Evolutionary conservation across 208 protist species (phyloP).

Genomic region (Wallacemonas sp.): DNA sequence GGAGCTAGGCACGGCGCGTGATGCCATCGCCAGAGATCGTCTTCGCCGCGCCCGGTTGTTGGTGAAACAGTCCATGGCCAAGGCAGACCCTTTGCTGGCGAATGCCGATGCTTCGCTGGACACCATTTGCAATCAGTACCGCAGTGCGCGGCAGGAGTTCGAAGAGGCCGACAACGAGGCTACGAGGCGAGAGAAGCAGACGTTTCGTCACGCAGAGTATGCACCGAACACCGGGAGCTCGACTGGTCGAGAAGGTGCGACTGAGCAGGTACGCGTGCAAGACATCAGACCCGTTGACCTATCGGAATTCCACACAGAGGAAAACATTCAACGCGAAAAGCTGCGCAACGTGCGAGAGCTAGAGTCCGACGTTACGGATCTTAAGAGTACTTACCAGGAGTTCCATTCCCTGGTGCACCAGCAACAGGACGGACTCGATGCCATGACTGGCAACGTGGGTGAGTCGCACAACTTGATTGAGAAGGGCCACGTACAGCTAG

Average conservation of each 20-base stretch:
- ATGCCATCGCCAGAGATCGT: conserved; percentile 54
- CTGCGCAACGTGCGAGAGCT: conserved; percentile 63
- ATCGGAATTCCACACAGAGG: conserved; percentile 64
- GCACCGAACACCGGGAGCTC: neutral
- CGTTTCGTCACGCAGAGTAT: conserved; percentile 32
- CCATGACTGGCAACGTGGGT: conserved; percentile 44
- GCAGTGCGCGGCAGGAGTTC: conserved; percentile 31
- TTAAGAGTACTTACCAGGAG: conserved; percentile 73
- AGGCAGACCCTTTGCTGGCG: conserved; percentile 19
- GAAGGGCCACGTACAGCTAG: conserved; percentile 55
- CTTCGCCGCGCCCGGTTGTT: conserved; percentile 45
- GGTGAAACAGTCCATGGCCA: conserved; percentile 44
- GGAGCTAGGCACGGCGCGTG: conserved; percentile 56
- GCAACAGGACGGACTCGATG: conserved; percentile 63
- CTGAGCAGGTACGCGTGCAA: conserved; percentile 35
- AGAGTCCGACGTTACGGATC: conserved; percentile 71
- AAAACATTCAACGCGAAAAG: conserved; percentile 74
- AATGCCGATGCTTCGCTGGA: conserved; percentile 22
- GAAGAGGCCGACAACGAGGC: conserved; percentile 47
- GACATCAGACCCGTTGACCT: conserved; percentile 51
- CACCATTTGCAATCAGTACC: conserved; percentile 36
- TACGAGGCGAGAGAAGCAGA: conserved; percentile 50
- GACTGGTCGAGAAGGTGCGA: neutral
- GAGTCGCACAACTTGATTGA: conserved; percentile 58
- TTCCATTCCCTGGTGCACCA: conserved; percentile 69